Conservation (phyloP, 352 stramenopile species). For the Pilasporangium apinafurcum region DNA sequence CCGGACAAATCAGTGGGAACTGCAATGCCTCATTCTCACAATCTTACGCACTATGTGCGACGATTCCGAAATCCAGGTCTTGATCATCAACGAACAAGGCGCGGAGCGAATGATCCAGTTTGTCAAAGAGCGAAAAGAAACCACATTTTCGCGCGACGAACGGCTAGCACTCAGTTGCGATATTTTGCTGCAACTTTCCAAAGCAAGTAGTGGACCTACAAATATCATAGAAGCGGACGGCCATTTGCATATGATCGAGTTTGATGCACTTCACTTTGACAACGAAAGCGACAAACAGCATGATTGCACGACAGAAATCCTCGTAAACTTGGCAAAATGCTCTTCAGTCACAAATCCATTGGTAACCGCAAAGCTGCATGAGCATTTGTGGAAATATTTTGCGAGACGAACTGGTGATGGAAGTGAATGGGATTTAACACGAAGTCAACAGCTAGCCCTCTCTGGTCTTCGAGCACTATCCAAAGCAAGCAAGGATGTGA, state of each 20-base stretch:
- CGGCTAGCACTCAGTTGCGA: slow-evolving; percentile 33
- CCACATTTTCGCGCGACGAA: slow-evolving; percentile 17
- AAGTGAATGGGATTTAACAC: not conserved
- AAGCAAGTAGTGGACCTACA: slow-evolving; percentile 15
- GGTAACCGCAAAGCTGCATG: slow-evolving; percentile 32
- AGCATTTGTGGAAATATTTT: slow-evolving; percentile 30
- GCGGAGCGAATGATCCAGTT: slow-evolving; percentile 38
- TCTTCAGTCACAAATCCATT: slow-evolving; percentile 15
- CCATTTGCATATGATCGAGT: slow-evolving; percentile 28
- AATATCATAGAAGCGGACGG: slow-evolving; percentile 32
- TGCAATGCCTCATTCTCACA: slow-evolving; percentile 43
- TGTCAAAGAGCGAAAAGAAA: slow-evolving; percentile 26
- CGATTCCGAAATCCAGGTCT: slow-evolving; percentile 62
- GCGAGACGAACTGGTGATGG: not conserved
- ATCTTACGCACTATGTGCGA: slow-evolving; percentile 45
- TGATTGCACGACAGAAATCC: slow-evolving; percentile 30
- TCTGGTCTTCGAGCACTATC: slow-evolving; percentile 29
- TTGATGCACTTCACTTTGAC: slow-evolving; percentile 24
- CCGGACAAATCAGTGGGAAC: slow-evolving; percentile 13
- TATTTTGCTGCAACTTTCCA: slow-evolving; percentile 36
- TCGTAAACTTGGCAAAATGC: slow-evolving; percentile 31
- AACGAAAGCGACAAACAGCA: slow-evolving; percentile 3
- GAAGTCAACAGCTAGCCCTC: slow-evolving; percentile 14
- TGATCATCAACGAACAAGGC: slow-evolving; percentile 37
- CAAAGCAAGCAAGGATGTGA: slow-evolving; percentile 20